Base-by-base conservation (phyloP, 257 asterid genomes). In the Scutellaria minor region DNA sequence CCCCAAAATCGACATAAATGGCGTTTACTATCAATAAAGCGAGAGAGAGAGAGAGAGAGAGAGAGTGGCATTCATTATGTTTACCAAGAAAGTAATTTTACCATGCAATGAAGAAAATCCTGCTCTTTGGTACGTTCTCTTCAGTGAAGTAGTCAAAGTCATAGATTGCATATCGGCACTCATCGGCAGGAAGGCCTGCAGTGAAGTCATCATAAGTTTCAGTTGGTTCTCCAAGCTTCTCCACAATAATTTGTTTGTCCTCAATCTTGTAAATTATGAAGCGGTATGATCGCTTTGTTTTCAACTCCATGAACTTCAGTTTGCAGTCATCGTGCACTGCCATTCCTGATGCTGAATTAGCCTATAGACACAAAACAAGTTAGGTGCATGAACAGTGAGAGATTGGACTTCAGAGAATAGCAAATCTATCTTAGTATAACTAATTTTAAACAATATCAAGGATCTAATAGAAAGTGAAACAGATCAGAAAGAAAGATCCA, bases 241-340 rank as follows among this genome's bases (percentile, higher is more conserved):
- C 85, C 53, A 81, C 85, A 2, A 81, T 53, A 14, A 81, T 71
- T 72, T 70, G 83, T 50, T 78, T 81, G 67, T 81, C 85, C 61
- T 81, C 85, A 37, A 81, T 81, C 79, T 81, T 81, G 80, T 52
- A 78, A 22, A 81, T 71, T 22, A 81, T 71, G 79, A 75, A 82
- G 50, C 85, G 85, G 70, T 81, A 78, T 27, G 85, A 53, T 31
- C 85, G 66, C 69, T 81, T 81, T 2, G 82, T 67, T 71, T 81
- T 81, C 80, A 81, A 39, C 52, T 74, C 82, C 82, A 77, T 69
- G 40, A 81, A 74, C 78, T 71, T 81, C 54, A 81, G 78, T 15
- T 81, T 81, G 85, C 85, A 81, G 7, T 77, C 85, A 47, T 74
- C 85, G 15, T 81, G 78, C 68, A 81, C 80, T 50, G 85, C 85